Evolutionary conservation across 176 grass and related monocot species (phyloP).

Genomic region (Oryza punctata): DNA sequence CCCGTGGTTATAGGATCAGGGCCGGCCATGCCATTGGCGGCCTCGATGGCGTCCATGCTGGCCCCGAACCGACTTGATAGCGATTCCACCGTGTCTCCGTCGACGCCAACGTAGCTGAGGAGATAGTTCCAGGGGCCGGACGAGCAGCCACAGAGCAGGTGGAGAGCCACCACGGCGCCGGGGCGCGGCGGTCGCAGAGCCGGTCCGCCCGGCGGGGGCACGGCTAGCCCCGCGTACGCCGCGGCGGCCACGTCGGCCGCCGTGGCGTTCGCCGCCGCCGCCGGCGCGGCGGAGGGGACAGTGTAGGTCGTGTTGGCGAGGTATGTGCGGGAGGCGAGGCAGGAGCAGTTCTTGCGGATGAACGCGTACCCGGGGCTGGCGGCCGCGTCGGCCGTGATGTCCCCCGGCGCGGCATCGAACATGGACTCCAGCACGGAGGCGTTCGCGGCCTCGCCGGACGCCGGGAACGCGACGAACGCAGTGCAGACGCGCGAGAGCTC

Average conservation of each 20-base stretch:
- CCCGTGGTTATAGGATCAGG: constrained; percentile 57
- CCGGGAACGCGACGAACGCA: constrained; percentile 85
- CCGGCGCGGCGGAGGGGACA: constrained; percentile 41
- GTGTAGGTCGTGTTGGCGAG: constrained; percentile 91
- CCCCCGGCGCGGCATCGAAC: constrained; percentile 76
- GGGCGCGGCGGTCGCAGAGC: constrained; percentile 49
- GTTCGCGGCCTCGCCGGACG: constrained; percentile 28
- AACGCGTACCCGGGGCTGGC: constrained; percentile 88
- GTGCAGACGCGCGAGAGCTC: constrained; percentile 86
- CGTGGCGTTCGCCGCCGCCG: constrained; percentile 38
- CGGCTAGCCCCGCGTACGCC: constrained; percentile 62
- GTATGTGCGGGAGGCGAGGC: constrained; percentile 74
- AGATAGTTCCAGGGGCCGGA: constrained; percentile 92
- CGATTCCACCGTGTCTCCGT: constrained; percentile 77
- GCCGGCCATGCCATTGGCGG: constrained; percentile 79
- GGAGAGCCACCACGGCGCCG: constrained; percentile 80
- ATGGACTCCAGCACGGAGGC: constrained; percentile 66
- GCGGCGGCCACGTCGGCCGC: constrained; percentile 44
- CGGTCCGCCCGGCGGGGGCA: constrained; percentile 52
- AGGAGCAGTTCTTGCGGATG: constrained; percentile 98
- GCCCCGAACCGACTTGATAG: constrained; percentile 90
- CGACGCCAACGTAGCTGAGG: constrained; percentile 81
- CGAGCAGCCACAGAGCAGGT: constrained; percentile 90
- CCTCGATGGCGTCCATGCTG: constrained; percentile 98
- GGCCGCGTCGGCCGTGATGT: constrained; percentile 77